These are phyloP conservation scores for Earliella scabrosa DNA, from an alignment of 1,284 basidiomycete genomes.

Conservation along the genomic window DNA sequence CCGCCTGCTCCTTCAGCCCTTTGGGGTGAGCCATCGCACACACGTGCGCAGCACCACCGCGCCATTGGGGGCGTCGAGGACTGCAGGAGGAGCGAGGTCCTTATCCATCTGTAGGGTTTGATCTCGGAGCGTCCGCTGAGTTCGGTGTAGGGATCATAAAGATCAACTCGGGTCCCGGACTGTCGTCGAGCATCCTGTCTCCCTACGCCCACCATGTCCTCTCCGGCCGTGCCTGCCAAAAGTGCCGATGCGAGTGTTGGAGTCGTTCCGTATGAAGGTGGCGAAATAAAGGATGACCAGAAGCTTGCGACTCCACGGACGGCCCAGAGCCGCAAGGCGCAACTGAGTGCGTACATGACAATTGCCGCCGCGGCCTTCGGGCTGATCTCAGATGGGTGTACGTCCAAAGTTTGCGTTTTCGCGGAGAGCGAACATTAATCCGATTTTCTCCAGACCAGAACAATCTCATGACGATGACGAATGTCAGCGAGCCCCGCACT, in stretches of 20 bases:
- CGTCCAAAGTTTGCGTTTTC: constrained; percentile 26
- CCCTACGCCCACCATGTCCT: constrained; percentile 11
- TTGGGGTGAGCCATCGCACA: constrained; percentile 5
- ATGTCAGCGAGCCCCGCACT: constrained; percentile 40
- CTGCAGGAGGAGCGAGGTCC: background rate
- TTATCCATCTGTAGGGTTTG: constrained; percentile 8
- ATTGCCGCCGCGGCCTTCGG: constrained; percentile 69
- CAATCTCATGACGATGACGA: constrained; percentile 69
- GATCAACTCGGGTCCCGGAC: background rate
- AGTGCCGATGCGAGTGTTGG: constrained; percentile 12
- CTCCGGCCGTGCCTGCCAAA: constrained; percentile 6
- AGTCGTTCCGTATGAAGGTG: constrained; percentile 10
- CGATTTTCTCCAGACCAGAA: constrained; percentile 58
- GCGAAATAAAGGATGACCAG: constrained; percentile 1
- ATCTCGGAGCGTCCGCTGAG: constrained; percentile 12
- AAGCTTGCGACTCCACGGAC: constrained; percentile 3
- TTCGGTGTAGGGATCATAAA: constrained; percentile 2
- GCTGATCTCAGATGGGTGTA: constrained; percentile 73
- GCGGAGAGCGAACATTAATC: background rate
- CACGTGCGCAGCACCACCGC: constrained; percentile 6
- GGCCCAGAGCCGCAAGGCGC: constrained; percentile 38
- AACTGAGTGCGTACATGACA: constrained; percentile 60
- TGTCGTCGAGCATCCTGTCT: constrained; percentile 8
- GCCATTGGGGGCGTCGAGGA: background rate
- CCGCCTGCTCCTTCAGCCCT: background rate